phyloP scores from a whole-genome alignment of 2,329 filamentous ascomycete genomes.

The Coleophoma crateriformis region DNA sequence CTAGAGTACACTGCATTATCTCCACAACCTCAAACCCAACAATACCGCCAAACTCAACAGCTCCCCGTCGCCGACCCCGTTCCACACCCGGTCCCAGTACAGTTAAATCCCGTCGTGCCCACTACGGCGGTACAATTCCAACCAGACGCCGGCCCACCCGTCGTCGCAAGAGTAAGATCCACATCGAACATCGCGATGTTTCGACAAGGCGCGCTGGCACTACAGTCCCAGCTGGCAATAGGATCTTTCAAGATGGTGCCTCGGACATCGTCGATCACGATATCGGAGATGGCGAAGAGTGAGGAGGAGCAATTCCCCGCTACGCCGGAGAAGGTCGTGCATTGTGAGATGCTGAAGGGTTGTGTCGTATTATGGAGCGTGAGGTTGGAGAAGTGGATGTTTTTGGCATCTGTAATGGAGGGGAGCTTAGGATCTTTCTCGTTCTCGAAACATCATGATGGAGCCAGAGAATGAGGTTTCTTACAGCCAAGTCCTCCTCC shows the following conservation, averaged over 20 bases:
- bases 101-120: conserved; percentile 17
- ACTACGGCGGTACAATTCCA: conserved; percentile 24
- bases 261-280: conserved; percentile 16
- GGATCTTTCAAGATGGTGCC: conserved; percentile 13
- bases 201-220: conserved; percentile 22
- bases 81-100: conserved; percentile 14
- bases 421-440: not conserved
- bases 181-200: conserved; percentile 16
- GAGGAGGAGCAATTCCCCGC: conserved; percentile 31
- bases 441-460: not conserved
- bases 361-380: conserved; percentile 20
- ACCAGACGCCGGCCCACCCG: conserved; percentile 12
- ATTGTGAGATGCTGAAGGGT: conserved; percentile 30
- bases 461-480: not conserved
- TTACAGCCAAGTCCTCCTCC: conserved; percentile 46
- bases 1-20: no score
- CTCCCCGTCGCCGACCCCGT: not conserved
- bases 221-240: conserved; percentile 27
- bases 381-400: conserved; percentile 29
- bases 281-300: conserved; percentile 31
- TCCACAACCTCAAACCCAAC: no score
- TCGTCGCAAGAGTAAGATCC: conserved; percentile 16
- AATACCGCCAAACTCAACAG: not conserved
- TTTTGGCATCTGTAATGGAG: not conserved
- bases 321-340: conserved; percentile 29